Percentiles rank a stretch among this genome's conserved stretches.
Conservation (phyloP, 768 basidiomycete genomes). For the Leucocoprinus birnbaumii region DNA sequence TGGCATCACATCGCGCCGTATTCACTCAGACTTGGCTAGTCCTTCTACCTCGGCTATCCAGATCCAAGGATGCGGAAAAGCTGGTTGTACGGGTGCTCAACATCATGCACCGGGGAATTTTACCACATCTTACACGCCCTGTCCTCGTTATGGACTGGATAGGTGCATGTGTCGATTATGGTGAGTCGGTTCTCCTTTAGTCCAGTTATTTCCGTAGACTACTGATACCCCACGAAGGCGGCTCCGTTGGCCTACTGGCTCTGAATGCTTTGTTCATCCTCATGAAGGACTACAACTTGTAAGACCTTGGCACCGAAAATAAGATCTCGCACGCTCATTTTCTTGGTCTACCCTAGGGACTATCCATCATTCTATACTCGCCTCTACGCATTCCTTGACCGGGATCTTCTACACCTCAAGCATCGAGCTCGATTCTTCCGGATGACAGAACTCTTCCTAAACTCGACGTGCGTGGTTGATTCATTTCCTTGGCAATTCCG, state of each 20-base stretch:
- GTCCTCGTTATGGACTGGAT: constrained; percentile 92
- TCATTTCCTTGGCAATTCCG: background rate
- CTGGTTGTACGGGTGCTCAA: constrained; percentile 61
- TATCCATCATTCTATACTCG: constrained; percentile 95
- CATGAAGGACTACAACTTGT: constrained; percentile 94
- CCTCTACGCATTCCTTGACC: constrained; percentile 86
- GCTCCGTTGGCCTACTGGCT: constrained; percentile 81
- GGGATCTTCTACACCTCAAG: constrained; percentile 86
- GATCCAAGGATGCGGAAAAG: constrained; percentile 29
- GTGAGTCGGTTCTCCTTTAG: constrained; percentile 34
- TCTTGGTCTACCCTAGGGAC: constrained; percentile 56
- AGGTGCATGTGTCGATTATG: constrained; percentile 76
- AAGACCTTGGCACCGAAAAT: constrained; percentile 2
- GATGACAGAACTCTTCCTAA: constrained; percentile 84
- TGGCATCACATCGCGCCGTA: constrained; percentile 74
- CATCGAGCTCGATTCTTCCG: constrained; percentile 95
- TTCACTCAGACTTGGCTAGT: constrained; percentile 82
- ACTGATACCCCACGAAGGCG: constrained; percentile 45
- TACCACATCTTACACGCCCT: constrained; percentile 80
- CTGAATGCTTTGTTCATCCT: constrained; percentile 89
- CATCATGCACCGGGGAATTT: constrained; percentile 78
- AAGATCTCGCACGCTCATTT: constrained; percentile 6
- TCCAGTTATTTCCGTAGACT: background rate
- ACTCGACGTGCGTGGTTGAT: constrained; percentile 70
- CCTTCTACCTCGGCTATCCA: constrained; percentile 59